A percentile compares a stretch with the other conserved stretches of the same genome.
Evolutionary conservation across 2,329 filamentous ascomycete species (phyloP).

Genomic region (Paecilomyces sp.): DNA sequence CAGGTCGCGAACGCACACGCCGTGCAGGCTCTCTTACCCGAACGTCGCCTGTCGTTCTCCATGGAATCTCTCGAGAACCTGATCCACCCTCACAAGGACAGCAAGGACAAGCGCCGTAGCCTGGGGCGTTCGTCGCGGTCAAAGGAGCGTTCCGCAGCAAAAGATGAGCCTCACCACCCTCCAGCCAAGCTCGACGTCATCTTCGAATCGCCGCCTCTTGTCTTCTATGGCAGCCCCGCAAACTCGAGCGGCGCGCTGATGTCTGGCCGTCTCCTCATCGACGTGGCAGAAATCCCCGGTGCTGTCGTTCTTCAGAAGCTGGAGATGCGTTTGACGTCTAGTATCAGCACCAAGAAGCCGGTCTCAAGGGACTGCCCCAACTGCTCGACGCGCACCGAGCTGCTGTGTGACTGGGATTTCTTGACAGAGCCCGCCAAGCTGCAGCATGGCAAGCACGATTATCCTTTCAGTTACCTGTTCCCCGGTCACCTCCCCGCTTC

Average conservation of each 20-base stretch:
- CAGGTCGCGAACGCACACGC: slow-evolving; percentile 8
- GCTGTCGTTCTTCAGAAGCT: slow-evolving; percentile 64
- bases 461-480: slow-evolving; percentile 84
- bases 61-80: slow-evolving; percentile 29
- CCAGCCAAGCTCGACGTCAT: slow-evolving; percentile 50
- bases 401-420: slow-evolving; percentile 75
- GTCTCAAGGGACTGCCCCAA: slow-evolving; percentile 71
- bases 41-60: slow-evolving; percentile 34
- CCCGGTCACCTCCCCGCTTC: slow-evolving; percentile 79
- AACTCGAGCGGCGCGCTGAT: slow-evolving; percentile 77
- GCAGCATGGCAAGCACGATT: slow-evolving; percentile 59
- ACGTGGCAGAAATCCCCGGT: slow-evolving; percentile 56
- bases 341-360: slow-evolving; percentile 71
- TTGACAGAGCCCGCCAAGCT: slow-evolving; percentile 46
- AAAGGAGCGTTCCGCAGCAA: slow-evolving; percentile 24
- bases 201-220: slow-evolving; percentile 79
- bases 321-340: slow-evolving; percentile 63
- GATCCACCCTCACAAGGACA: slow-evolving; percentile 34
- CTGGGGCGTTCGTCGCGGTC: slow-evolving; percentile 27
- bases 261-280: slow-evolving; percentile 72
- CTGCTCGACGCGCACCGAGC: slow-evolving; percentile 64
- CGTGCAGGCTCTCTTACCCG: slow-evolving; percentile 18
- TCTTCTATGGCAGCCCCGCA: slow-evolving; percentile 70
- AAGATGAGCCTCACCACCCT: slow-evolving; percentile 25
- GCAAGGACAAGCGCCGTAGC: slow-evolving; percentile 35